A percentile compares a stretch with the other conserved stretches of the same genome.
Evolutionary conservation across 192 early-diverging fungal genomes (phyloP).

Genomic region (Geosiphon pyriformis): DNA sequence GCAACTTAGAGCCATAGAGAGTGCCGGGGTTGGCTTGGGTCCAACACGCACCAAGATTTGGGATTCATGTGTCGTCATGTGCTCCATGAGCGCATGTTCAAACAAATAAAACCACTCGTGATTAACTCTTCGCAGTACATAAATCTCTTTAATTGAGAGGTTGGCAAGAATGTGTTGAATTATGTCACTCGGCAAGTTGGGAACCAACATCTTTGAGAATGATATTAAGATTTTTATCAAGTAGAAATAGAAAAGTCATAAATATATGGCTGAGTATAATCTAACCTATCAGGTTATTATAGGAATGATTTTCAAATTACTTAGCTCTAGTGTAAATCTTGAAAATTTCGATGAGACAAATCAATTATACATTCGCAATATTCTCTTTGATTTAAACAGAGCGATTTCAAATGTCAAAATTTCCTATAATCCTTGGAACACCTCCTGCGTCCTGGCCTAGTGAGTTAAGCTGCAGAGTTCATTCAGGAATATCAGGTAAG

Average conservation of each 20-base stretch:
- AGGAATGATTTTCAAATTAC: no score
- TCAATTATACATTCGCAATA: no score
- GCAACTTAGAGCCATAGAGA: conserved; percentile 1
- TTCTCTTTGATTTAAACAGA: background rate
- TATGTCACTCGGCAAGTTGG: background rate
- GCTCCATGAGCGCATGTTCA: conserved; percentile 14
- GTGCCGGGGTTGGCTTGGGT: background rate
- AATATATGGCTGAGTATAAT: no score
- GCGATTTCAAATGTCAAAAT: conserved; percentile 2
- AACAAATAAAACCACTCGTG: conserved; percentile 8
- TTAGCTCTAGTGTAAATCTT: no score
- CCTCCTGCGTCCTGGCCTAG: conserved; percentile 11
- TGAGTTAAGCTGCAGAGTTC: background rate
- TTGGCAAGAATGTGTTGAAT: conserved; percentile 11
- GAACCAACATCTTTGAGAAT: no score
- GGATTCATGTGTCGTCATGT: background rate
- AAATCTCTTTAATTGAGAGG: conserved; percentile 12
- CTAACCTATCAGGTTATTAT: no score
- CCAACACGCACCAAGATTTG: background rate
- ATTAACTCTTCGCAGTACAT: conserved; percentile 9
- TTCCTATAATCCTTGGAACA: background rate
- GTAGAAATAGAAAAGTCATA: no score
- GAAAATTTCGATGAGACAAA: no score
- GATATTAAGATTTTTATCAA: no score
- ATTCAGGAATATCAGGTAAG: conserved; percentile 12